Conservation (phyloP, 2,329 filamentous ascomycete genomes). For the Curvularia spicifera region DNA sequence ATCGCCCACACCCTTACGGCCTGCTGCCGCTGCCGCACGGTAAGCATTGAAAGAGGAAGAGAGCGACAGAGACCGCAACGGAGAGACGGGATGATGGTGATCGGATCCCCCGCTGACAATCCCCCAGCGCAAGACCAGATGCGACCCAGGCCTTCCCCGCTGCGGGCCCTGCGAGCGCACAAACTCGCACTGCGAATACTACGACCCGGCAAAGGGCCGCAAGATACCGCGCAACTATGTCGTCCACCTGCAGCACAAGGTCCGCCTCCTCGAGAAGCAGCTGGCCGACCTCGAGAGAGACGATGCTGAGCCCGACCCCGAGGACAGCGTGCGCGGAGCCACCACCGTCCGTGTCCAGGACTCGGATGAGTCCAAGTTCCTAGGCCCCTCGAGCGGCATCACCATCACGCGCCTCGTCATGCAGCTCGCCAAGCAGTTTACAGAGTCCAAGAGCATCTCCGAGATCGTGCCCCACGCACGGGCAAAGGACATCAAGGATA, state of each 20-base stretch:
- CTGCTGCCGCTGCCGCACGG: slow-evolving; percentile 80
- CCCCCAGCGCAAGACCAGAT: slow-evolving; percentile 86
- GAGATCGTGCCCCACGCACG: slow-evolving; percentile 84
- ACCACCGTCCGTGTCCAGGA: slow-evolving; percentile 85
- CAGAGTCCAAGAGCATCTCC: slow-evolving; percentile 86
- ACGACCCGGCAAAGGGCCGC: slow-evolving; percentile 83
- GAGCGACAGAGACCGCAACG: neutral
- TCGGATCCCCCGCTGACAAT: slow-evolving; percentile 16
- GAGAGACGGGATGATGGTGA: too few relatives aligned
- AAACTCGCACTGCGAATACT: slow-evolving; percentile 92
- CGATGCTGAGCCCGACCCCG: slow-evolving; percentile 71
- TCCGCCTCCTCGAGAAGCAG: slow-evolving; percentile 81
- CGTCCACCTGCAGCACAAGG: slow-evolving; percentile 85
- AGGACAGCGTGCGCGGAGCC: slow-evolving; percentile 85
- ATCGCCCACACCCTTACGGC: slow-evolving; percentile 82
- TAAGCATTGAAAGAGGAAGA: slow-evolving; percentile 48
- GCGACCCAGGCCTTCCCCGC: slow-evolving; percentile 88
- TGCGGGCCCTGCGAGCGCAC: slow-evolving; percentile 93
- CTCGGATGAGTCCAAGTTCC: slow-evolving; percentile 85
- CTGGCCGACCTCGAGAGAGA: slow-evolving; percentile 79
- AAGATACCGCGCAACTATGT: slow-evolving; percentile 93
- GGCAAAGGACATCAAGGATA: slow-evolving; percentile 70
- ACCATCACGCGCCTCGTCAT: slow-evolving; percentile 94
- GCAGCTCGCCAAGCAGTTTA: slow-evolving; percentile 94
- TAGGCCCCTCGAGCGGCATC: slow-evolving; percentile 94